Evolutionary conservation across 2,329 filamentous ascomycete species (phyloP), one percentile per base, ranked within the genome.

Genomic region (Colletotrichum sp.): DNA sequence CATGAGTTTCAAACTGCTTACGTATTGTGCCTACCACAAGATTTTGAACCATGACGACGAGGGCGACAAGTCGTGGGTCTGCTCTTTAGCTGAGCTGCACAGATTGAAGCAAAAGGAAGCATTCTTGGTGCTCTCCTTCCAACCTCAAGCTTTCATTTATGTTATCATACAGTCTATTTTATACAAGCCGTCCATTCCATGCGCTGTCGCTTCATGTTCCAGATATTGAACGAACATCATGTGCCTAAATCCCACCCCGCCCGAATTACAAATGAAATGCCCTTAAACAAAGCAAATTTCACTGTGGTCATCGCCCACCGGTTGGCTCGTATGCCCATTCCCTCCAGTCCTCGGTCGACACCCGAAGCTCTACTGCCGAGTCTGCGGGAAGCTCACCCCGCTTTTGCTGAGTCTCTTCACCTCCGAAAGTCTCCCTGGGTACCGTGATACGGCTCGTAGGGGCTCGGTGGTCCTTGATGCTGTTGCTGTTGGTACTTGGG

Each of bases 311-410:
- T 28, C 32, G 30, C 32, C n/a, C 60, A 8, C 30, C 34, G 13
- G 26, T 21, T 1, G 72, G 72, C 34, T 74, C 59, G 10, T 74
- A 66, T 7, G 67, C 67, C 67, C 72, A 74, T 4, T 74, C 72
- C 6, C 67, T n/a, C 72, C 72, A 74, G 6, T 65, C 32, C 4
- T 73, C 71, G 8, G 34, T 39, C 15, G 67, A 59, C 12, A 68
- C 67, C n/a, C 68, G 44, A 15, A 16, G 34, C 5, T 34, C 10
- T 7, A 24, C 39, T 21, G 57, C 24, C 3, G 59, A 30, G 18
- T 63, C 32, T 16, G 15, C 57, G 1, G 59, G 44, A 13, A 74
- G 67, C 10, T 74, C 71, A 9, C 15, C 49, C 24, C 60, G 32
- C 2, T 3, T 36, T 34, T 34, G 24, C 12, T 62, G 26, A 15